Conservation (phyloP, 306 rosid genomes). For the Castanea crenata region DNA sequence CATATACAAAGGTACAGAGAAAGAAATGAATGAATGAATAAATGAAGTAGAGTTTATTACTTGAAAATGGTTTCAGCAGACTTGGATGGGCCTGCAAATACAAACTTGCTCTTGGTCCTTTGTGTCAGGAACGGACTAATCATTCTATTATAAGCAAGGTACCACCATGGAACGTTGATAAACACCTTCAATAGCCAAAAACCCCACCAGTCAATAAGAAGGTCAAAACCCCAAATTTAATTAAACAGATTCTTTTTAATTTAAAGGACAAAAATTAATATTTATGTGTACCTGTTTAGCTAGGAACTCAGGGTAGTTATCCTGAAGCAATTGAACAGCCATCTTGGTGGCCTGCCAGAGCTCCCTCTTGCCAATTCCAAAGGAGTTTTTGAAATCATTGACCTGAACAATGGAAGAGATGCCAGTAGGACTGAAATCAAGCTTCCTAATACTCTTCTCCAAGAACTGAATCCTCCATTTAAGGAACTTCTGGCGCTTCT, state of each 20-base stretch:
- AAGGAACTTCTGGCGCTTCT: slow-evolving; percentile 42
- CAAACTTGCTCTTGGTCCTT: slow-evolving; percentile 85
- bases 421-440: slow-evolving; percentile 47
- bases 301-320: slow-evolving; percentile 58
- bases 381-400: slow-evolving; percentile 49
- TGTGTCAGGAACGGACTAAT: slow-evolving; percentile 57
- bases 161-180: slow-evolving; percentile 66
- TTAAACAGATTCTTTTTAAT: background rate
- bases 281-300: slow-evolving; percentile 48
- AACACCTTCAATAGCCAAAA: slow-evolving; percentile 34
- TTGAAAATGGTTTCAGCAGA: slow-evolving; percentile 78
- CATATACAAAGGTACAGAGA: too few species aligned
- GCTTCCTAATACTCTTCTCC: slow-evolving; percentile 52
- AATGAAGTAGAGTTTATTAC: slow-evolving; percentile 15
- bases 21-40: background rate
- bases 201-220: background rate
- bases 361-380: slow-evolving; percentile 45
- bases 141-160: slow-evolving; percentile 47
- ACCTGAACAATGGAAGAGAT: slow-evolving; percentile 51
- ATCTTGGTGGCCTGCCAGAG: slow-evolving; percentile 41
- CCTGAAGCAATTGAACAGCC: slow-evolving; percentile 55
- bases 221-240: background rate
- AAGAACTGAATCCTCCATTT: slow-evolving; percentile 53
- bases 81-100: slow-evolving; percentile 78
- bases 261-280: too few species aligned